These are phyloP conservation scores for Fusarium lyarnte DNA, from an alignment of 2,329 filamentous ascomycete species.

Conservation along the genomic window DNA sequence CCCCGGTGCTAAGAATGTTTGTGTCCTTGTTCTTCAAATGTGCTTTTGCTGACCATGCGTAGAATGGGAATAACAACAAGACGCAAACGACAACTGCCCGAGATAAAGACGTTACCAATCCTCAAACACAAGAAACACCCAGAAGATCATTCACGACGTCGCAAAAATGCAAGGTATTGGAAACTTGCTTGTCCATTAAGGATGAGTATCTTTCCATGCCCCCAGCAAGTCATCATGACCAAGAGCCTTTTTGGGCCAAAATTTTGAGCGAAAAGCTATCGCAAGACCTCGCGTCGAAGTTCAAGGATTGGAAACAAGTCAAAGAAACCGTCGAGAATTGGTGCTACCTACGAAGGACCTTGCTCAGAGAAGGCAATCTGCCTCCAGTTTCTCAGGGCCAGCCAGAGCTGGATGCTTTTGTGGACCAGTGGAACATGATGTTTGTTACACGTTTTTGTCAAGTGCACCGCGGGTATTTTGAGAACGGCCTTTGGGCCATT, in stretches of 20 bases:
- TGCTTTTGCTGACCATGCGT: neutral
- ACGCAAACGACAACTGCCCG: neutral
- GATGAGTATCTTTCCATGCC: neutral
- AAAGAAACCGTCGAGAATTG: neutral
- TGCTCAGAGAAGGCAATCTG: neutral
- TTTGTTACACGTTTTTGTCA: constrained; percentile 17
- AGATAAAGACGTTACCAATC: neutral
- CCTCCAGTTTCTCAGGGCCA: neutral
- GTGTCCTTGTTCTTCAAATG: fast-evolving
- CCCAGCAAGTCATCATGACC: fast-evolving
- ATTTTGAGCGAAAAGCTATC: neutral
- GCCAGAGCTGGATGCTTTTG: neutral
- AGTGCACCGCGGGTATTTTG: neutral
- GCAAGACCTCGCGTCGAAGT: neutral
- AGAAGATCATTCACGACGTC: fast-evolving
- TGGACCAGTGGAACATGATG: constrained; percentile 35
- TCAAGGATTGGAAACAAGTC: neutral
- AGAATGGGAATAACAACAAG: neutral
- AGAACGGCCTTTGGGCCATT: neutral
- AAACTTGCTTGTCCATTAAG: neutral
- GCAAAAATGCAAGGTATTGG: neutral
- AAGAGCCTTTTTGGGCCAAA: constrained; percentile 1
- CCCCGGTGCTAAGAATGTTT: neutral
- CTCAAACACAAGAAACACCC: neutral
- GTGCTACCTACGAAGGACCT: neutral